Evolutionary conservation across 257 asterid genomes (phyloP), one percentile per base, ranked within the genome.

Genomic region (Paulownia fortunei): DNA sequence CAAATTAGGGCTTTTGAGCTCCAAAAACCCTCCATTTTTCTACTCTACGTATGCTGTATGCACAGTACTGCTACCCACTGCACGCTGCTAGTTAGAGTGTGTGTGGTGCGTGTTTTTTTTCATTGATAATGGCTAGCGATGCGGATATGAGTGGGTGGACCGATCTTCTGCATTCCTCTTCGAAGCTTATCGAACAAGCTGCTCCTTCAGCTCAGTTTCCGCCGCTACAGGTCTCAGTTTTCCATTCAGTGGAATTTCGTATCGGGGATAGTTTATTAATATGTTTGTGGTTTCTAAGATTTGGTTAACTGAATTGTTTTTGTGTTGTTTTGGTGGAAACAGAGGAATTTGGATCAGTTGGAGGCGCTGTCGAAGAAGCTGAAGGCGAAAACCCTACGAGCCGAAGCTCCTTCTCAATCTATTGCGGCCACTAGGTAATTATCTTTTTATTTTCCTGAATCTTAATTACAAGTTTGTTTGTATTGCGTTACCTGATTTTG

Each of bases 201-300:
- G 97, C 98, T 73, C 99, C 99, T 56, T 95, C 99, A 3, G 89
- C 97, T 72, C 99, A 93, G 85, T 93, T 95, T 79, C 97, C 99
- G 76, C 97, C 99, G 52, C 95, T 95, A 75, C 99, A 93, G 99
- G 98, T 95, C 39, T 66, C 51, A 27, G 19, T 46, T 58, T 68
- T 32, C 19, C 6, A 9, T 71, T 56, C 15, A 3, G 3, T 60
- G 66, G 44, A 76, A 51, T 46, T 36, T 62, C 8, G 24, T 13
- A 4, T 10, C 47, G 36, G 37, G 71, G 41, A 26, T 55, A 44
- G 72, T 51, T 21, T 37, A 9, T 2, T 24, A 21, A 2, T 32
- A 5, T 37, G 54, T 42, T 21, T 34, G 36, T 3, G 23, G 26
- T 55, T 55, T 36, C 24, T 15, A n/a, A 34, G n/a, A 30, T 60